A percentile compares a stretch with the other conserved stretches of the same genome.
Evolutionary conservation across 768 basidiomycete genomes (phyloP).

Genomic region (Russula brevipes): DNA sequence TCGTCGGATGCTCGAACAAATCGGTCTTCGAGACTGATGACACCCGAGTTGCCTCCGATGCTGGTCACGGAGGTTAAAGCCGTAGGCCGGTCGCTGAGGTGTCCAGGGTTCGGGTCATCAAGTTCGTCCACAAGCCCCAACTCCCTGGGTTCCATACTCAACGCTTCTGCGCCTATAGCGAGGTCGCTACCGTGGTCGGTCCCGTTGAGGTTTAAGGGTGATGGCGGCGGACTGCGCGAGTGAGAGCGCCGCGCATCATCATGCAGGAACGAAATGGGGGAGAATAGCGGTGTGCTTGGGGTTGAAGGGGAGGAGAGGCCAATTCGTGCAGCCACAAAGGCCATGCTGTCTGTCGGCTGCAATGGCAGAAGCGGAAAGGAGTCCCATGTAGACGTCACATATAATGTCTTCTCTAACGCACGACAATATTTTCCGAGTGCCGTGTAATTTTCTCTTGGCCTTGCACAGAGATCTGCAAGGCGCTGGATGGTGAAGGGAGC

Average conservation of each 20-base stretch:
- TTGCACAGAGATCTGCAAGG: constrained; percentile 72
- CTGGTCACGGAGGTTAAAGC: constrained; percentile 62
- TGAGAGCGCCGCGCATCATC: constrained; percentile 75
- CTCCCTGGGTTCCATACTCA: constrained; percentile 40
- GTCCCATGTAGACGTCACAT: constrained; percentile 77
- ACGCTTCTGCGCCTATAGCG: constrained; percentile 32
- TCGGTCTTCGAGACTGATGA: constrained; percentile 54
- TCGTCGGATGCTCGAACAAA: constrained; percentile 48
- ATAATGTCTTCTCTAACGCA: constrained; percentile 74
- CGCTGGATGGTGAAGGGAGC: constrained; percentile 90
- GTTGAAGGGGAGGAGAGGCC: constrained; percentile 47
- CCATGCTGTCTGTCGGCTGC: constrained; percentile 29
- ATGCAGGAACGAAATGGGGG: constrained; percentile 83
- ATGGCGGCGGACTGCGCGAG: constrained; percentile 74
- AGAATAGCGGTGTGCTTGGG: constrained; percentile 78
- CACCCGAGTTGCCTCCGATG: constrained; percentile 38
- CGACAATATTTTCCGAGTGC: constrained; percentile 83
- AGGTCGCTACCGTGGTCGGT: constrained; percentile 33
- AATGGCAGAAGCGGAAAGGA: constrained; percentile 61
- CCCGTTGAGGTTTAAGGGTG: constrained; percentile 53
- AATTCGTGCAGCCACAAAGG: constrained; percentile 35
- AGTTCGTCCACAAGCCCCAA: constrained; percentile 81
- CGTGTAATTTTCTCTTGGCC: constrained; percentile 67
- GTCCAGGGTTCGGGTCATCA: constrained; percentile 79
- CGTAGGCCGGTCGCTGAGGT: constrained; percentile 76